Evolutionary conservation across 2,329 filamentous ascomycete species (phyloP).

Genomic region (Orbilia ellipsospora): DNA sequence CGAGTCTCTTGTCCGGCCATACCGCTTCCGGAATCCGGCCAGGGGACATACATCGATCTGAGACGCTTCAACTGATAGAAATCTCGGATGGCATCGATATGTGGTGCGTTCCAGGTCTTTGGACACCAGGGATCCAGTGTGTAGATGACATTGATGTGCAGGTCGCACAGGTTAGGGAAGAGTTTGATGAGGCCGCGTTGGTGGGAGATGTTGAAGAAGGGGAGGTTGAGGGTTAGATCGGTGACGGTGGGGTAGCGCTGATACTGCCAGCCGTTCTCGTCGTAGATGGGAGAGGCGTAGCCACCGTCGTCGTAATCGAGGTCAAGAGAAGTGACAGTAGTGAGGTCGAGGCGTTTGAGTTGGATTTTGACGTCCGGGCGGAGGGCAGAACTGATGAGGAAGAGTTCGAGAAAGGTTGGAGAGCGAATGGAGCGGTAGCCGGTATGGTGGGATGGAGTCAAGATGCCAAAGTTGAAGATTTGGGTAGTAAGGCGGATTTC

Average conservation of each 20-base stretch:
- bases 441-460: not conserved
- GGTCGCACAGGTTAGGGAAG: not conserved
- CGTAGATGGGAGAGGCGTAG: not conserved
- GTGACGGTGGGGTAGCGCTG: conserved; percentile 5
- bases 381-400: conserved; percentile 7
- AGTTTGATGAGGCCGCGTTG: not conserved
- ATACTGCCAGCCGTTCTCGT: not conserved
- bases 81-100: not conserved
- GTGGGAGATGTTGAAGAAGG: not conserved
- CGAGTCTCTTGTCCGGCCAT: not conserved
- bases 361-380: not conserved
- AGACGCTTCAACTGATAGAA: not conserved
- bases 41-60: not conserved
- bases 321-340: not conserved
- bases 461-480: not conserved
- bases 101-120: not conserved
- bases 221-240: conserved; percentile 2
- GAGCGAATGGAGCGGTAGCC: not conserved
- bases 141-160: not conserved
- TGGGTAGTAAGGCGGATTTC: conserved; percentile 2
- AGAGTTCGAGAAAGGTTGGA: not conserved
- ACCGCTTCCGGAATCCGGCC: not conserved
- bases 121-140: too few relatives aligned
- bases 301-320: not conserved
- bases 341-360: not conserved